phyloP scores from a whole-genome alignment of 164 flowering plant species.

The Aristolochia californica region DNA sequence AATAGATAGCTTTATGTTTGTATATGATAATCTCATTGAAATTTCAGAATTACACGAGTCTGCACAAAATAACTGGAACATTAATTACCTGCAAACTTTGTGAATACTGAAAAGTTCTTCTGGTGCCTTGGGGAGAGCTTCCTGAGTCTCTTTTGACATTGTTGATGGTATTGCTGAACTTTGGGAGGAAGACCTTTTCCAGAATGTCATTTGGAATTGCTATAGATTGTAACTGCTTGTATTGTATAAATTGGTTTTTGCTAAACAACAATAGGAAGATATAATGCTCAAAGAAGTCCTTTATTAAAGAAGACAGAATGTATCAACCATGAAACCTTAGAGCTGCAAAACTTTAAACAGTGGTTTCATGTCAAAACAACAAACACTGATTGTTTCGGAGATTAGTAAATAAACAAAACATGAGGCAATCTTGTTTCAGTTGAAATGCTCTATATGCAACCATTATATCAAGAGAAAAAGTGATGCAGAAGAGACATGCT shows the following conservation, averaged over 20 bases:
- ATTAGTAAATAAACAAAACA: too few species aligned
- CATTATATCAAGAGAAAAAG: too few species aligned
- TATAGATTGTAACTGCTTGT: conserved; percentile 13
- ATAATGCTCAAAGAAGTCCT: too few species aligned
- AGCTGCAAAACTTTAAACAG: neutral
- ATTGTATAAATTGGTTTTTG: conserved; percentile 23
- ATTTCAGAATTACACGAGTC: too few species aligned
- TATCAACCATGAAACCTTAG: neutral
- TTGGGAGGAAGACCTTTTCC: conserved; percentile 13
- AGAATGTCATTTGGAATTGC: conserved; percentile 6
- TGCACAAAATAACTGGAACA: too few species aligned
- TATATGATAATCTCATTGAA: too few species aligned
- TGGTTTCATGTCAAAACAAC: neutral
- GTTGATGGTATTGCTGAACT: conserved; percentile 9
- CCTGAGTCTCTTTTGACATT: conserved; percentile 58
- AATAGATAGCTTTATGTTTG: too few species aligned
- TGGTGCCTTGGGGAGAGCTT: conserved; percentile 53
- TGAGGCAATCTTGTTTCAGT: too few species aligned
- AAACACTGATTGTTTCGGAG: neutral
- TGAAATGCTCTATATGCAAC: too few species aligned
- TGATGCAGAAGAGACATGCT: too few species aligned
- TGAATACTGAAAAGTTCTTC: conserved; percentile 37
- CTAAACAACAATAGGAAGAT: conserved; percentile 40
- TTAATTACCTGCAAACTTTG: conserved; percentile 70
- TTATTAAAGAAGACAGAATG: too few species aligned